A percentile compares a stretch with the other conserved stretches of the same genome.
These are phyloP conservation scores for Pseudocercospora eumusae DNA, from an alignment of 2,329 filamentous ascomycete genomes.

Conservation along the genomic window DNA sequence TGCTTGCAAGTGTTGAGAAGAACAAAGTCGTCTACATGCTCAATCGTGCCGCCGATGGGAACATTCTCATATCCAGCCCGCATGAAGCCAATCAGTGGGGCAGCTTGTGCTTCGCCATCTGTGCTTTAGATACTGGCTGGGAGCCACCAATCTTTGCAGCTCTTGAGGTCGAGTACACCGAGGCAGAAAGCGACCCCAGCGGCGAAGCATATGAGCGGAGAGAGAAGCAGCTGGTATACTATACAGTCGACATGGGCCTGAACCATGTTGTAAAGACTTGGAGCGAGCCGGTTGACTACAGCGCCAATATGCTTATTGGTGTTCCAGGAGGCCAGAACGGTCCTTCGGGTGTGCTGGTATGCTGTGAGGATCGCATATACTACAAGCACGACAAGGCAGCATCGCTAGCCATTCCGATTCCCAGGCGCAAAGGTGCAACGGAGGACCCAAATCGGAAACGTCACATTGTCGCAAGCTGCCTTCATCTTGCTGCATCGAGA, in stretches of 20 bases:
- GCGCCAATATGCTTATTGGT: constrained; percentile 87
- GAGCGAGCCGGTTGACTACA: constrained; percentile 89
- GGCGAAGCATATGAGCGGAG: constrained; percentile 77
- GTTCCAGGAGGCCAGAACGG: constrained; percentile 92
- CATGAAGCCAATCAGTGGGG: constrained; percentile 94
- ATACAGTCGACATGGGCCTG: constrained; percentile 92
- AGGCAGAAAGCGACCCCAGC: constrained; percentile 86
- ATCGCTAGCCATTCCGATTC: constrained; percentile 84
- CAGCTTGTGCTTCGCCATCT: constrained; percentile 83
- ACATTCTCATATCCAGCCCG: constrained; percentile 94
- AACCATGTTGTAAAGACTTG: constrained; percentile 98
- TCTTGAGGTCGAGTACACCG: constrained; percentile 88
- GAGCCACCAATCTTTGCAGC: constrained; percentile 96
- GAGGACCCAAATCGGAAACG: constrained; percentile 92
- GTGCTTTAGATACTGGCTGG: constrained; percentile 91
- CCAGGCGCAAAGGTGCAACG: constrained; percentile 78
- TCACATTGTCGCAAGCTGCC: constrained; percentile 83
- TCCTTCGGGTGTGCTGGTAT: constrained; percentile 92
- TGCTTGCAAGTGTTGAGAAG: constrained; percentile 94
- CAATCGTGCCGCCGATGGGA: constrained; percentile 90
- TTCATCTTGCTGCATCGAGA: constrained; percentile 87
- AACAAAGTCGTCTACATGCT: constrained; percentile 99
- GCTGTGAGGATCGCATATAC: constrained; percentile 89
- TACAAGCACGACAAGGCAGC: constrained; percentile 97
- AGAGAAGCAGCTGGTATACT: constrained; percentile 93